phyloP scores from a whole-genome alignment of 2,329 filamentous ascomycete genomes.

The Microcera coccophila region DNA sequence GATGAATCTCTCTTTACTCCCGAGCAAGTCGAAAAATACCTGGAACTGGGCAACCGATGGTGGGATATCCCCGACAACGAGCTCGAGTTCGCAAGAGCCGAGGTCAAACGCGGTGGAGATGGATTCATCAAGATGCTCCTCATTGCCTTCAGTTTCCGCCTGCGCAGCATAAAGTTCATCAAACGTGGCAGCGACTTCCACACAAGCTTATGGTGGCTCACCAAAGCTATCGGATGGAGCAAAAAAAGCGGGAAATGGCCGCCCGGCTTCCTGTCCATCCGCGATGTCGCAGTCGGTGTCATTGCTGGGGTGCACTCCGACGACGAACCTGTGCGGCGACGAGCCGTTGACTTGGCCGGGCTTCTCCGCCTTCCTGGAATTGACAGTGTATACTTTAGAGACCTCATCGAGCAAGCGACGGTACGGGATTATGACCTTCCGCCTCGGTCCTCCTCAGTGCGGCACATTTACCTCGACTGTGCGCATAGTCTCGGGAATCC shows the following conservation, averaged over 20 bases:
- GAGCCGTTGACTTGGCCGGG: background rate
- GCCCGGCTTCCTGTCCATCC: constrained; percentile 13
- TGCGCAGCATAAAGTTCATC: constrained; percentile 10
- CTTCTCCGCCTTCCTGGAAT: constrained; percentile 10
- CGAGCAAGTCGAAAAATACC: constrained; percentile 2
- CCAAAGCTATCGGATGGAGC: constrained; percentile 3
- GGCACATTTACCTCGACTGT: no score
- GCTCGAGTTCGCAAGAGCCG: background rate
- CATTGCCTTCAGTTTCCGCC: constrained; percentile 12
- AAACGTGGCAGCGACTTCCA: background rate
- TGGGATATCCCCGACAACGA: constrained; percentile 4
- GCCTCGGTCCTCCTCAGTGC: no score
- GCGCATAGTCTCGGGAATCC: no score
- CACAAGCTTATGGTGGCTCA: constrained; percentile 4
- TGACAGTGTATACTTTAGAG: constrained; percentile 4
- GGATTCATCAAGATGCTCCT: constrained; percentile 15
- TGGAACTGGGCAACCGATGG: background rate
- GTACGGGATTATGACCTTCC: no score
- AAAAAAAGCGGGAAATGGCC: constrained; percentile 4
- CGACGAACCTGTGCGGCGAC: background rate
- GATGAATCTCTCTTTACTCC: no score
- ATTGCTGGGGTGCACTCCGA: background rate
- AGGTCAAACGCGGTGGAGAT: constrained; percentile 6
- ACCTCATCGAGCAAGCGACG: background rate
- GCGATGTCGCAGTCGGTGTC: constrained; percentile 6